These are phyloP conservation scores for Xylariaceae sp. DNA, from an alignment of 2,329 filamentous ascomycete genomes.

Conservation along the genomic window DNA sequence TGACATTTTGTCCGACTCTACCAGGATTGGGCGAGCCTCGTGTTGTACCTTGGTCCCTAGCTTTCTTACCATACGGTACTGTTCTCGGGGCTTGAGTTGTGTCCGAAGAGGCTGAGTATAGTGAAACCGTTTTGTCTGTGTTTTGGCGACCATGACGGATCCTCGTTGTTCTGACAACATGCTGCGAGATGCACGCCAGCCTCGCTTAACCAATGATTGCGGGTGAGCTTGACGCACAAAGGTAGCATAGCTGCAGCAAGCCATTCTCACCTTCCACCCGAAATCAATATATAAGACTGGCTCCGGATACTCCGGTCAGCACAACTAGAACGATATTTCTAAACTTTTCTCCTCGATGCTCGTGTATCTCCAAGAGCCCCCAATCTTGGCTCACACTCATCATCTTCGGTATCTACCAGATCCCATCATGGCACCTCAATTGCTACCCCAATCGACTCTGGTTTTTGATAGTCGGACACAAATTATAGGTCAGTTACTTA, in stretches of 20 bases:
- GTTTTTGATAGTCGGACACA: conserved; percentile 37
- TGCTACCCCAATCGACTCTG: conserved; percentile 8
- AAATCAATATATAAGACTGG: conserved; percentile 32
- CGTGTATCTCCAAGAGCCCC: conserved; percentile 31
- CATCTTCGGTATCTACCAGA: conserved; percentile 19
- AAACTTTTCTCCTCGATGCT: conserved; percentile 34
- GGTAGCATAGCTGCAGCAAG: conserved; percentile 29
- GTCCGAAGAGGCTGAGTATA: conserved; percentile 1
- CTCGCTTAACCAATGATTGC: conserved; percentile 9
- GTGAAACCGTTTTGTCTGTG: conserved; percentile 9
- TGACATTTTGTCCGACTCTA: conserved; percentile 2
- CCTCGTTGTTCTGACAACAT: conserved; percentile 1
- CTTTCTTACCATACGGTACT: neutral
- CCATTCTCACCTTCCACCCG: conserved; percentile 21
- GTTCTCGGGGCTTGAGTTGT: neutral
- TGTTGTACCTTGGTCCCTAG: neutral
- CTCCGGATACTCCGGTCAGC: conserved; percentile 7
- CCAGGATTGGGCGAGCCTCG: neutral
- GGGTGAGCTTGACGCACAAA: conserved; percentile 18
- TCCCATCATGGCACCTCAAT: conserved; percentile 30
- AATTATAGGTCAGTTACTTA: conserved; percentile 35
- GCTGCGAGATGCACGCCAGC: conserved; percentile 8
- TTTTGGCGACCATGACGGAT: conserved; percentile 1
- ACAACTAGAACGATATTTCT: neutral
- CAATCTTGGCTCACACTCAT: conserved; percentile 11